Conservation (phyloP, 1,284 basidiomycete genomes). For the Rhodotorula sp. region DNA sequence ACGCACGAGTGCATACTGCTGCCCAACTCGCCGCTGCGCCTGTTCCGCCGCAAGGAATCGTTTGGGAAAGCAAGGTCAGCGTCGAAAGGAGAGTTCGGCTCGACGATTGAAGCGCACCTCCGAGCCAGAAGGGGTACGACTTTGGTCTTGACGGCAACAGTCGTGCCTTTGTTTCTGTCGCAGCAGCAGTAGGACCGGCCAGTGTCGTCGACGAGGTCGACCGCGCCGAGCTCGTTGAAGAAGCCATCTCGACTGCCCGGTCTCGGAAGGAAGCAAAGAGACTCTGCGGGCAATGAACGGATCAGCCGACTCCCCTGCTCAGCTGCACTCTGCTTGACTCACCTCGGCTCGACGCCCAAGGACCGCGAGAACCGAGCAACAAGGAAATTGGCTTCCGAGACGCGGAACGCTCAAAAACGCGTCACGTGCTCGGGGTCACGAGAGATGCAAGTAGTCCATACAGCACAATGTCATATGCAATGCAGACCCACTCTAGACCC, state of each 20-base stretch:
- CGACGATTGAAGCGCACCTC: conserved; percentile 19
- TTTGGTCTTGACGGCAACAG: conserved; percentile 9
- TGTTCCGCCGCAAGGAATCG: neutral
- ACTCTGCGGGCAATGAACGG: too few relatives aligned
- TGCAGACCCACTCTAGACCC: too few relatives aligned
- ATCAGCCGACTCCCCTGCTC: neutral
- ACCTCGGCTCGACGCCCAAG: too few relatives aligned
- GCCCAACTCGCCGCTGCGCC: conserved; percentile 39
- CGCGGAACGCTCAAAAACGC: too few relatives aligned
- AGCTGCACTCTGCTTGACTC: neutral
- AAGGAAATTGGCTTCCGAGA: too few relatives aligned
- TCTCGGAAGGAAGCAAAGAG: neutral
- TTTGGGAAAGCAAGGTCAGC: too few relatives aligned
- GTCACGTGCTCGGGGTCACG: too few relatives aligned
- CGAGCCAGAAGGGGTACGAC: conserved; percentile 38
- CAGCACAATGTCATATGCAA: too few relatives aligned
- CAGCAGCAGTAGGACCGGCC: neutral
- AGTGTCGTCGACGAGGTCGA: neutral
- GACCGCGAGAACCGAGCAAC: too few relatives aligned
- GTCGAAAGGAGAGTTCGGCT: too few relatives aligned
- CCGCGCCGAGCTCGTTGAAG: neutral
- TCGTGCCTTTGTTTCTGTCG: neutral
- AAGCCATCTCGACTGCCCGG: conserved; percentile 6
- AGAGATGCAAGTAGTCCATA: too few relatives aligned
- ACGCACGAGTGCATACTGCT: conserved; percentile 40